Conservation (phyloP, 208 protist species). For the Leishmania major region DNA sequence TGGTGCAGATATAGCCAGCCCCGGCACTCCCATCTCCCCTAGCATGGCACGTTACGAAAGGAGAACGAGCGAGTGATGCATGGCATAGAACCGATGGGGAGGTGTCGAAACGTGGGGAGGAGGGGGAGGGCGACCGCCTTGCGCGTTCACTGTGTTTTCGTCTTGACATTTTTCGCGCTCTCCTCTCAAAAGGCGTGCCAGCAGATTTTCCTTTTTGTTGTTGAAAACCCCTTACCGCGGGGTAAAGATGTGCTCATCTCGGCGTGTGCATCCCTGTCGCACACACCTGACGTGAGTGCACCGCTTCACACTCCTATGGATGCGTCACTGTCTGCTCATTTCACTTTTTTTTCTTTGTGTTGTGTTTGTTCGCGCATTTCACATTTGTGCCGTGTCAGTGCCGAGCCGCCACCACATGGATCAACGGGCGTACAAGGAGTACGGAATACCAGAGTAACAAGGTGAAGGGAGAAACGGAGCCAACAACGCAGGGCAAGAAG, state of each 20-base stretch:
- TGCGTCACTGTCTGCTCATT: not conserved
- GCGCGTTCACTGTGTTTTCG: not conserved
- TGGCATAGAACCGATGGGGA: not conserved
- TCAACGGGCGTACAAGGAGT: not conserved
- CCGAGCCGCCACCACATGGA: not conserved
- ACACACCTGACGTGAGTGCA: not conserved
- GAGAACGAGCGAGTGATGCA: not conserved
- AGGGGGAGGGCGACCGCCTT: not conserved
- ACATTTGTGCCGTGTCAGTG: not conserved
- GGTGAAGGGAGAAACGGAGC: not conserved
- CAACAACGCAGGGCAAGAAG: not conserved
- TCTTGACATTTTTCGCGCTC: not conserved
- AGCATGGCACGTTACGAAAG: not conserved
- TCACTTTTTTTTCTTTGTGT: not conserved
- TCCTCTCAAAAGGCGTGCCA: not conserved
- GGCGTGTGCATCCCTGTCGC: not conserved
- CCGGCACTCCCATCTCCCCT: not conserved
- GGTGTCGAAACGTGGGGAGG: not conserved
- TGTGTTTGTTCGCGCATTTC: not conserved
- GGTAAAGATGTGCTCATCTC: not conserved
- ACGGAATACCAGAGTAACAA: not conserved
- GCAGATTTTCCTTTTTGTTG: not conserved
- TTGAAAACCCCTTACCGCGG: not conserved
- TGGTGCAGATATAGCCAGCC: not conserved
- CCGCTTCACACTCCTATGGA: not conserved